Evolutionary conservation across 2,329 filamentous ascomycete species (phyloP), one percentile per base, ranked within the genome.

Genomic region (Apiospora arundinis): DNA sequence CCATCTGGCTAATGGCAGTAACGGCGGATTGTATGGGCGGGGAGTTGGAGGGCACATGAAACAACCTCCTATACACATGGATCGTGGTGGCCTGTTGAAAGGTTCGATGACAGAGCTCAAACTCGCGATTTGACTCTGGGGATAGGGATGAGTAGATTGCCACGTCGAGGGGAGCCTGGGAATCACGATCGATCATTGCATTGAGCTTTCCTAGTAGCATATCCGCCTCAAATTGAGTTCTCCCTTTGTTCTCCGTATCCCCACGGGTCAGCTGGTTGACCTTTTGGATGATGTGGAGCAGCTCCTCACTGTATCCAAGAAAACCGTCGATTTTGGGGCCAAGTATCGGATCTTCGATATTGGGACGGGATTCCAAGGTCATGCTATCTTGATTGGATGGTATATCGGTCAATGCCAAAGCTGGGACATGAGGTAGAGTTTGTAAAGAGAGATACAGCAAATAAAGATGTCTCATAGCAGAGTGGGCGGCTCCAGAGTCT

Each of bases 71-170:
- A 65, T 75, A 71, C n/a, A 75, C 60, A 42, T 75, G 70, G 63
- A 75, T 72, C 56, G 73, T 66, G 1, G 75, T 75, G 4, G 75
- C 73, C 42, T 75, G 74, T 45, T 76, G 75, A 70, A 76, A 76
- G 28, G 71, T 74, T 18, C 70, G 70, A 48, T 75, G 74, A 65
- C 74, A 76, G 37, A 76, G 74, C 1, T 67, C 65, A 49, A 75
- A 76, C 68, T 76, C 74, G 40, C 70, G 71, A 32, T 67, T 67
- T 28, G 70, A 71, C 21, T 73, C 71, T 5, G 71, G 69, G 9
- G 70, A 70, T 14, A 74, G 45, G 25, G 72, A 69, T 0, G 71
- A 25, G 66, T 69, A 70, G 67, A 76, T 72, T 2, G 70, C 69
- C 48, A 76, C 70, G 25, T 65, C 67, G 6, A 74, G 74, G 1